These are phyloP conservation scores for Apiotrichum sp. DNA, from an alignment of 1,284 basidiomycete genomes.

Conservation along the genomic window DNA sequence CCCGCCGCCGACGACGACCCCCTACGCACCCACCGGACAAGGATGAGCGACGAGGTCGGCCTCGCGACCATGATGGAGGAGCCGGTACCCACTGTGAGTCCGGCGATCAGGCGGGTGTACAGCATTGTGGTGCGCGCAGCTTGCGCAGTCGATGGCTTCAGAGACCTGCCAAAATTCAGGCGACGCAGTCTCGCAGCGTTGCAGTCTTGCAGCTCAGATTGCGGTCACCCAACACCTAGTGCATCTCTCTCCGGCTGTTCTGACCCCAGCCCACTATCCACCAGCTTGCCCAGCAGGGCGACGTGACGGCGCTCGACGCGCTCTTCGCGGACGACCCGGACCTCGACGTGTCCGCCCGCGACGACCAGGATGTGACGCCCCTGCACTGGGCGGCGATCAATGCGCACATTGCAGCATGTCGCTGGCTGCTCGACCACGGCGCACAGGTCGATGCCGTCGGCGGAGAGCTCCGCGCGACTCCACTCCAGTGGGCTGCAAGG, in stretches of 20 bases:
- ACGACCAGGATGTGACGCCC: conserved; percentile 86
- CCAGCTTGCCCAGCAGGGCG: conserved; percentile 79
- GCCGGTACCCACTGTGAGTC: conserved; percentile 18
- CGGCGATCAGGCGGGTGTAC: too few relatives aligned
- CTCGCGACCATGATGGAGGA: conserved; percentile 31
- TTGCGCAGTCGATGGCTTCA: too few relatives aligned
- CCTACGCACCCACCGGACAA: conserved; percentile 5
- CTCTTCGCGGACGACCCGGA: conserved; percentile 64
- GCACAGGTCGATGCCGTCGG: conserved; percentile 91
- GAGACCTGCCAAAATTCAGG: too few relatives aligned
- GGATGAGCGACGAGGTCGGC: conserved; percentile 28
- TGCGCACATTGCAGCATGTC: conserved; percentile 42
- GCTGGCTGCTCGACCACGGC: conserved; percentile 79
- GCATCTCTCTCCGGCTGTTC: not conserved
- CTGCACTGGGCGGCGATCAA: conserved; percentile 85
- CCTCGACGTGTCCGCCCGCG: conserved; percentile 70
- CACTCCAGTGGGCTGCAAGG: conserved; percentile 93
- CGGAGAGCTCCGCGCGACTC: conserved; percentile 91
- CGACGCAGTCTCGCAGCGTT: too few relatives aligned
- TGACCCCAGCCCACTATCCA: conserved; percentile 59
- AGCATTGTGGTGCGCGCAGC: too few relatives aligned
- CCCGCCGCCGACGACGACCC: conserved; percentile 5
- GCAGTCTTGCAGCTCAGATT: too few relatives aligned
- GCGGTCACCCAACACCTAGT: not conserved
- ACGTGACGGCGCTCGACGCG: conserved; percentile 60